Percentiles rank a stretch among this genome's conserved stretches.
Conservation (phyloP, 139 green algal genomes). For the Tetraselmis chui region DNA sequence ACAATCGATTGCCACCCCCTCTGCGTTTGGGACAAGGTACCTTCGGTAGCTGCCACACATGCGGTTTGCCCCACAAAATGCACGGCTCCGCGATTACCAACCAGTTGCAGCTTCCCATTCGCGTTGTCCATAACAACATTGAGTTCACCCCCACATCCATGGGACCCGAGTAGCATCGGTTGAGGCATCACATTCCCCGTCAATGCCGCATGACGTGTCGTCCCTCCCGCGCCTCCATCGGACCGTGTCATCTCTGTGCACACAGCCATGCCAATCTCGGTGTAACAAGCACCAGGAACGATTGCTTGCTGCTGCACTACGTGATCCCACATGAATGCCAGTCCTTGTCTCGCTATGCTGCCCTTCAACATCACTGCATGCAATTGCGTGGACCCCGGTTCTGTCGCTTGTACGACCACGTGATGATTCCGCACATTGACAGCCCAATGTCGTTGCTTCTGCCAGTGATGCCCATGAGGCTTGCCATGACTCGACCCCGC, state of each 20-base stretch:
- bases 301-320: conserved; percentile 7
- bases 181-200: too few relatives aligned
- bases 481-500: too few relatives aligned
- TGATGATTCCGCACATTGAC: not conserved
- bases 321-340: conserved; percentile 66
- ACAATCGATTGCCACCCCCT: too few relatives aligned
- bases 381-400: too few relatives aligned
- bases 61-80: not conserved
- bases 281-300: conserved; percentile 12
- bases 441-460: not conserved
- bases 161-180: too few relatives aligned
- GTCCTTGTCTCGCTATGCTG: not conserved
- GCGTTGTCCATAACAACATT: too few relatives aligned
- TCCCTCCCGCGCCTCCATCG: too few relatives aligned
- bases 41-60: not conserved
- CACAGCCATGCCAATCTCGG: not conserved
- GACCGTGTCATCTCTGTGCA: too few relatives aligned
- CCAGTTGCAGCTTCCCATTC: not conserved
- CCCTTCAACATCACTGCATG: not conserved
- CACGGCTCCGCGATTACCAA: not conserved
- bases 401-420: not conserved
- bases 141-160: too few relatives aligned
- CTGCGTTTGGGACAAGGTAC: too few relatives aligned
- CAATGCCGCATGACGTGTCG: too few relatives aligned
- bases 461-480: not conserved